Evolutionary conservation across 2,329 filamentous ascomycete genomes (phyloP), one percentile per base, ranked within the genome.

Genomic region (Colletotrichum sp.): DNA sequence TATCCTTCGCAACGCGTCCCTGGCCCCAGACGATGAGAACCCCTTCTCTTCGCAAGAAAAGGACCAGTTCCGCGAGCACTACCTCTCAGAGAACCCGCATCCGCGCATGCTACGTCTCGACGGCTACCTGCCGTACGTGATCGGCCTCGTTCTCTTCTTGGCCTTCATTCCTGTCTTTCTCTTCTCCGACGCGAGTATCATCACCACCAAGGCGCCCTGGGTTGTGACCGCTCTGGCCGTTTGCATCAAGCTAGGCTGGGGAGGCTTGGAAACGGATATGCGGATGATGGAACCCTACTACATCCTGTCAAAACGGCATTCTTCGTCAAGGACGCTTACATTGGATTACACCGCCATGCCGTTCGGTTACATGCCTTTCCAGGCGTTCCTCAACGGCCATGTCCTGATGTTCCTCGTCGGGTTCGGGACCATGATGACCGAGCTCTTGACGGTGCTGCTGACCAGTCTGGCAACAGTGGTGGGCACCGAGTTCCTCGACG

Each of bases 211-310:
- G 77, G 88, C 91, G 3, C 92, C 93, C 0, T 95, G 92, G 89
- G 84, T 93, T 9, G 85, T 95, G 36, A 95, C 94, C 0, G 88
- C 89, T 4, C 80, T 94, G 8, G 92, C 93, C 2, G 92, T 95
- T 24, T 83, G 88, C 72, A 89, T 95, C 79, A 95, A 94, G 82
- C 88, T 95, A 26, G 86, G 89, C 62, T 95, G 93, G 93, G 90
- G 90, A 76, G 90, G 91, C 5, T 87, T 95, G 76, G 94, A 95
- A 80, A 93, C 90, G 72, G 90, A 92, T 30, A 89, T 95, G 63
- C 92, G 93, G 57, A 93, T 95, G 89, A 91, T 95, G 83, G 93
- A 95, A 82, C 94, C 94, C 3, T 95, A 94, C 81, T 94, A 93
- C 81, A 90, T 94, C 75, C 89, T 95, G 3, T 93, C 91, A 16